Percentiles rank a stretch among this genome's conserved stretches.
phyloP scores from a whole-genome alignment of 768 basidiomycete species.

The Trametes maxima region DNA sequence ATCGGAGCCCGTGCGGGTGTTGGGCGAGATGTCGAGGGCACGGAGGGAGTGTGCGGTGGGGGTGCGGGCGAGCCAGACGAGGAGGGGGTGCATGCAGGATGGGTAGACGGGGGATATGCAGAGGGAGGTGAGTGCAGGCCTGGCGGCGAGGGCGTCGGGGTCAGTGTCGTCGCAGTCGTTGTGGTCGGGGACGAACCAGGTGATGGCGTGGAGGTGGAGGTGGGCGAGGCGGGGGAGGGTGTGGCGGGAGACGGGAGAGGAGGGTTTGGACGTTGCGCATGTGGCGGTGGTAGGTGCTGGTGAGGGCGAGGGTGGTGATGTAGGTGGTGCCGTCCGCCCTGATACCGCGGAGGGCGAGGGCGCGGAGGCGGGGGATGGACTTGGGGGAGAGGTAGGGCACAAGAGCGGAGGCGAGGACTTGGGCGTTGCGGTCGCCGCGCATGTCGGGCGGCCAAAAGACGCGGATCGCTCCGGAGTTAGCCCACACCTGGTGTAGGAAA shows the following conservation, averaged over 20 bases:
- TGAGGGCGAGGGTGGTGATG: slow-evolving; percentile 9
- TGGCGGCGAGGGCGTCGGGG: neutral
- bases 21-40: neutral
- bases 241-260: neutral
- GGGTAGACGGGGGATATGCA: slow-evolving; percentile 12
- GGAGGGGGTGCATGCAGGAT: slow-evolving; percentile 1
- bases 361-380: slow-evolving; percentile 6
- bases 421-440: neutral
- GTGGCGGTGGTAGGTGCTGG: slow-evolving; percentile 7
- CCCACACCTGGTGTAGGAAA: too few species aligned
- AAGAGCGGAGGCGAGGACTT: neutral
- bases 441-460: slow-evolving; percentile 16
- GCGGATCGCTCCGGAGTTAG: slow-evolving; percentile 10
- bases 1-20: slow-evolving; percentile 7
- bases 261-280: slow-evolving; percentile 12
- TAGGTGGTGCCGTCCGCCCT: slow-evolving; percentile 2
- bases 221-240: slow-evolving; percentile 10
- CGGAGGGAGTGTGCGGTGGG: neutral
- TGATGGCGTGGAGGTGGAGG: slow-evolving; percentile 11
- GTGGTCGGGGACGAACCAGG: slow-evolving; percentile 5
- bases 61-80: slow-evolving; percentile 11
- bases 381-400: slow-evolving; percentile 7
- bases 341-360: slow-evolving; percentile 10
- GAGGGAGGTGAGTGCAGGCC: slow-evolving; percentile 7
- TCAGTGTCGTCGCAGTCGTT: neutral